Percentiles rank a stretch among this genome's conserved stretches.
phyloP scores from a whole-genome alignment of 2,329 filamentous ascomycete genomes.

The Aspergillus sp. region DNA sequence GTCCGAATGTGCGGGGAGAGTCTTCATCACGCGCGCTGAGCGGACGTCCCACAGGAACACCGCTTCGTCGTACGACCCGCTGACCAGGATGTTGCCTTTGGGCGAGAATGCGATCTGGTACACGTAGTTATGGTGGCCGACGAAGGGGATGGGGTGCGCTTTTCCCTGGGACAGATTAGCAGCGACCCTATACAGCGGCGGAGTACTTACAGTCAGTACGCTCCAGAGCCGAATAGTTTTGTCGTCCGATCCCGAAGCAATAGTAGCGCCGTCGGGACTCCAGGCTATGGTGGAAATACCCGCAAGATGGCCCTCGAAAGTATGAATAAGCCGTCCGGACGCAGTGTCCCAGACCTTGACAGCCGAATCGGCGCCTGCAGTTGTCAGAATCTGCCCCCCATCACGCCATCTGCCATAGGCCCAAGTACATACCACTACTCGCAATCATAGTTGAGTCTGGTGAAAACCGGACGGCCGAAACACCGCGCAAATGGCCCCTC shows the following conservation, averaged over 20 bases:
- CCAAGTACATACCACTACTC: slow-evolving; percentile 53
- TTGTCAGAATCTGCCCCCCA: slow-evolving; percentile 4
- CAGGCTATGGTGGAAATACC: slow-evolving; percentile 90
- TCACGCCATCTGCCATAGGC: neutral
- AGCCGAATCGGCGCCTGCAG: slow-evolving; percentile 66
- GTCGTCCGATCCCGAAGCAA: slow-evolving; percentile 90
- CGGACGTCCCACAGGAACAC: slow-evolving; percentile 96
- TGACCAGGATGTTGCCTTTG: slow-evolving; percentile 93
- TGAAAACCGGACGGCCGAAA: slow-evolving; percentile 82
- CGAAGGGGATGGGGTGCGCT: slow-evolving; percentile 52
- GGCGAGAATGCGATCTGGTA: slow-evolving; percentile 93
- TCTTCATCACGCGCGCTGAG: slow-evolving; percentile 77
- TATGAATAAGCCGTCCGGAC: slow-evolving; percentile 73
- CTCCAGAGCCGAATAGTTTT: slow-evolving; percentile 95
- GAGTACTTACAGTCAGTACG: slow-evolving; percentile 39
- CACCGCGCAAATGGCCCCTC: slow-evolving; percentile 65
- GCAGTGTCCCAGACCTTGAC: slow-evolving; percentile 82
- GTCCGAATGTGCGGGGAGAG: slow-evolving; percentile 86
- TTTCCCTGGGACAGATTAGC: slow-evolving; percentile 34
- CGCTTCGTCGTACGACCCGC: slow-evolving; percentile 92
- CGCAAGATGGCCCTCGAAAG: slow-evolving; percentile 84
- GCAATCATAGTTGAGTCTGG: slow-evolving; percentile 86
- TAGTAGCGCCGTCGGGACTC: slow-evolving; percentile 76
- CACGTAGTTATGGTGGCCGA: slow-evolving; percentile 92
- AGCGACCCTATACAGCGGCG: no score